These are phyloP conservation scores for Discostella stelligeroides DNA, from an alignment of 108 stramenopile genomes.

Conservation along the genomic window DNA sequence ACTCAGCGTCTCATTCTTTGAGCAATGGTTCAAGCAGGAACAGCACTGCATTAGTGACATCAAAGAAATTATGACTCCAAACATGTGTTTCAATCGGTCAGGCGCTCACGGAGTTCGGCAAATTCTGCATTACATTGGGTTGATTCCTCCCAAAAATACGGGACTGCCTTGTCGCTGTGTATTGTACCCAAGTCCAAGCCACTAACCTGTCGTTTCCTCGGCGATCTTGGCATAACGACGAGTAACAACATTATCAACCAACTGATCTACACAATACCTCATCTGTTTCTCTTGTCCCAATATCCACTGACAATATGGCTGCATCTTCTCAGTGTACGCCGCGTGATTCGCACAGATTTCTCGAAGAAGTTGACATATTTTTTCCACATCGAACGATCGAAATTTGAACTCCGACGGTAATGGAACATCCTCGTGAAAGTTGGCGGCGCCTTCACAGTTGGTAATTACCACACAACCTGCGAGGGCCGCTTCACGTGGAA, in stretches of 20 bases:
- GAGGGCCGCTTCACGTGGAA: constrained; percentile 59
- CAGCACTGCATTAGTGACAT: too few species aligned
- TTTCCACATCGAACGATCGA: constrained; percentile 40
- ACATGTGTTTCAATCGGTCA: too few species aligned
- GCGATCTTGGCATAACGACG: neutral
- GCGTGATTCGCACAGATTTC: constrained; percentile 38
- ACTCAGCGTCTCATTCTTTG: too few species aligned
- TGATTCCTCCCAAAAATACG: too few species aligned
- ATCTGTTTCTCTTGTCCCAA: constrained; percentile 41
- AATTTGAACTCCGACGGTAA: constrained; percentile 50
- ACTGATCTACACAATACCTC: constrained; percentile 44
- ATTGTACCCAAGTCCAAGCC: too few species aligned
- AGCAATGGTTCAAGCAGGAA: too few species aligned
- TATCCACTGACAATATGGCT: constrained; percentile 52
- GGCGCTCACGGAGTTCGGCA: too few species aligned
- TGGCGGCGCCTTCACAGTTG: constrained; percentile 56
- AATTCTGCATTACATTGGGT: too few species aligned
- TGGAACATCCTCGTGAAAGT: constrained; percentile 54
- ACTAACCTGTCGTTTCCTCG: neutral
- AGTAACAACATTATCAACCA: constrained; percentile 35
- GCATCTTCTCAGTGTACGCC: constrained; percentile 37
- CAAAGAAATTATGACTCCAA: too few species aligned
- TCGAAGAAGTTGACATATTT: constrained; percentile 34
- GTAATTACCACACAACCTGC: constrained; percentile 57
- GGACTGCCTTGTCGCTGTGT: too few species aligned